Evolutionary conservation across 1,284 basidiomycete species (phyloP).

Genomic region (Puccinia triticina): DNA sequence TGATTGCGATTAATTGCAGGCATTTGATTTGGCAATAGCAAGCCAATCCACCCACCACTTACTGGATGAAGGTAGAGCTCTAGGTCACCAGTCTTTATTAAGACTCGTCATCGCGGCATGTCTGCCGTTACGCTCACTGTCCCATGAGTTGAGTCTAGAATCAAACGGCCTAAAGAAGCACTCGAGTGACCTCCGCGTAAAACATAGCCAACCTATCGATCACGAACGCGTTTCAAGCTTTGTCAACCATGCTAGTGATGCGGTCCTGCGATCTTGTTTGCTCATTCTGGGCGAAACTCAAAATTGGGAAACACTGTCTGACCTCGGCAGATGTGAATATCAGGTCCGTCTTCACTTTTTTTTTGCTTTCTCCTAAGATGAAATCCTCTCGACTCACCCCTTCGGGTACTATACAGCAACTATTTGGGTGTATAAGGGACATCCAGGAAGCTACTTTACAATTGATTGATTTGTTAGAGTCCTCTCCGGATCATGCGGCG

Average conservation of each 20-base stretch:
- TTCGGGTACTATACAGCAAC: neutral
- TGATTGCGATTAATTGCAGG: conserved; percentile 6
- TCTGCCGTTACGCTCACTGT: neutral
- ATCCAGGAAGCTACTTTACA: conserved; percentile 24
- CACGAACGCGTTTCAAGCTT: neutral
- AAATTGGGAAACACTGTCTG: neutral
- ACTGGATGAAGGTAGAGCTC: neutral
- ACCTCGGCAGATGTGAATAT: neutral
- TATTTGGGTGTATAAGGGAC: conserved; percentile 10
- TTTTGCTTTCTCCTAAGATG: neutral
- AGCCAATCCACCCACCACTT: conserved; percentile 12
- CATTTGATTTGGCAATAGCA: conserved; percentile 41
- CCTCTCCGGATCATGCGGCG: conserved; percentile 41
- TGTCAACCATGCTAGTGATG: conserved; percentile 14
- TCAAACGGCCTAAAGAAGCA: neutral
- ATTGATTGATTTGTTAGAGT: conserved; percentile 6
- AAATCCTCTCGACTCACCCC: neutral
- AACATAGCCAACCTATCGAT: conserved; percentile 2
- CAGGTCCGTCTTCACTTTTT: conserved; percentile 1
- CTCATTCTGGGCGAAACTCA: neutral
- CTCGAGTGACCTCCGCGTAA: neutral
- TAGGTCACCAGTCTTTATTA: conserved; percentile 11
- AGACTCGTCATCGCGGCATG: conserved; percentile 39
- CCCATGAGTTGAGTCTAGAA: neutral
- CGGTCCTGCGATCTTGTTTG: neutral